These are phyloP conservation scores for Leccinum sublutescens DNA, from an alignment of 768 basidiomycete genomes.

Conservation along the genomic window DNA sequence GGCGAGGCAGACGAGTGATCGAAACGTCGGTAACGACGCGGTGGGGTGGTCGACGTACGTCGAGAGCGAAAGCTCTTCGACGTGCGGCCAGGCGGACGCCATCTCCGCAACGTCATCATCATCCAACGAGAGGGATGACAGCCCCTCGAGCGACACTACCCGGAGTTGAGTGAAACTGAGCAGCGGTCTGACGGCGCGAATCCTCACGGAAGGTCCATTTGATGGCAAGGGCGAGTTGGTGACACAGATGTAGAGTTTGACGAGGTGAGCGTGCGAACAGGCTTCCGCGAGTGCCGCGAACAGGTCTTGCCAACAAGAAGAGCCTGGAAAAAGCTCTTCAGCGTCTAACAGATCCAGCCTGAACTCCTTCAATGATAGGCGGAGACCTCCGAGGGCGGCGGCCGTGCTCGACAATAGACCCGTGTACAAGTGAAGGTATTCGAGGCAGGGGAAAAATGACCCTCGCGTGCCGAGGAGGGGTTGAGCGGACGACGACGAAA, in stretches of 20 bases:
- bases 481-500: slow-evolving; percentile 9
- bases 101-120: slow-evolving; percentile 18
- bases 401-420: slow-evolving; percentile 11
- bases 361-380: slow-evolving; percentile 16
- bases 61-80: slow-evolving; percentile 21
- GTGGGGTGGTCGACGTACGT: slow-evolving; percentile 14
- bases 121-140: slow-evolving; percentile 13
- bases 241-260: slow-evolving; percentile 13
- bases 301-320: slow-evolving; percentile 10
- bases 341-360: slow-evolving; percentile 23
- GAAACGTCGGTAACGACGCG: slow-evolving; percentile 22
- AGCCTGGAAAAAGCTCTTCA: slow-evolving; percentile 8
- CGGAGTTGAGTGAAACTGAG: slow-evolving; percentile 15
- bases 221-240: slow-evolving; percentile 12
- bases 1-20: slow-evolving; percentile 12
- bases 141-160: slow-evolving; percentile 17
- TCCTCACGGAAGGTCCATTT: not conserved
- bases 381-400: slow-evolving; percentile 8
- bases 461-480: not conserved
- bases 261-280: slow-evolving; percentile 13
- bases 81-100: slow-evolving; percentile 19
- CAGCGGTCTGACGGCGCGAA: slow-evolving; percentile 15
- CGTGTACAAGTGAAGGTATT: slow-evolving; percentile 21
- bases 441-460: slow-evolving; percentile 10
- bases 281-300: slow-evolving; percentile 11